Conservation (phyloP, 1,284 basidiomycete species). For the Macrocystidia cucumis region DNA sequence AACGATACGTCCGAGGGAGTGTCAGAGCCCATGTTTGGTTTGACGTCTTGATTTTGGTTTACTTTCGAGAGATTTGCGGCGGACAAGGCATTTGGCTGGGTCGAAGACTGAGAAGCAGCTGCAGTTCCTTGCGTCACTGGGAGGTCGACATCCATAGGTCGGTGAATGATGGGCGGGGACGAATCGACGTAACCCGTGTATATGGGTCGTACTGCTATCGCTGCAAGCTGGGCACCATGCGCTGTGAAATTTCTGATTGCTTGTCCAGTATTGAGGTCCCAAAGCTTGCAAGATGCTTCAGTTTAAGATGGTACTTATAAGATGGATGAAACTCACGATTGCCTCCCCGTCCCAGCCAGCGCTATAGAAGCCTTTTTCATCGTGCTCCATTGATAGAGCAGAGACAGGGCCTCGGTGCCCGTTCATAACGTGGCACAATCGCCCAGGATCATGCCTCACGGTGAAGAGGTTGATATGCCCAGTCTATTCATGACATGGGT, state of each 20-base stretch:
- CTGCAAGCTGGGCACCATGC: conserved; percentile 84
- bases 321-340: conserved; percentile 47
- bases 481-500: conserved; percentile 37
- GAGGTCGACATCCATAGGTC: no score
- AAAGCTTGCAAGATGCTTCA: conserved; percentile 69
- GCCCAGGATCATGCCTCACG: conserved; percentile 87
- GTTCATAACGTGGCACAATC: conserved; percentile 65
- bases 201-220: conserved; percentile 72
- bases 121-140: no score
- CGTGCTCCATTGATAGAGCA: conserved; percentile 71
- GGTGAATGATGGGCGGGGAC: conserved; percentile 21
- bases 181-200: conserved; percentile 28
- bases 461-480: conserved; percentile 90
- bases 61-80: no score
- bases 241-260: conserved; percentile 71
- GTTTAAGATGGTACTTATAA: conserved; percentile 7
- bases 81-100: no score
- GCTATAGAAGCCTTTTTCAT: conserved; percentile 83
- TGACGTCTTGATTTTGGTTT: no score
- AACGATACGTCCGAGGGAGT: conserved; percentile 70
- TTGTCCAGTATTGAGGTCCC: conserved; percentile 94
- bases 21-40: conserved; percentile 54
- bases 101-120: no score
- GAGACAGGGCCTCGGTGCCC: conserved; percentile 82
- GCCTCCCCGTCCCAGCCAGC: conserved; percentile 95